Conservation (phyloP, 495 filamentous ascomycete genomes). For the Neurospora sp. region DNA sequence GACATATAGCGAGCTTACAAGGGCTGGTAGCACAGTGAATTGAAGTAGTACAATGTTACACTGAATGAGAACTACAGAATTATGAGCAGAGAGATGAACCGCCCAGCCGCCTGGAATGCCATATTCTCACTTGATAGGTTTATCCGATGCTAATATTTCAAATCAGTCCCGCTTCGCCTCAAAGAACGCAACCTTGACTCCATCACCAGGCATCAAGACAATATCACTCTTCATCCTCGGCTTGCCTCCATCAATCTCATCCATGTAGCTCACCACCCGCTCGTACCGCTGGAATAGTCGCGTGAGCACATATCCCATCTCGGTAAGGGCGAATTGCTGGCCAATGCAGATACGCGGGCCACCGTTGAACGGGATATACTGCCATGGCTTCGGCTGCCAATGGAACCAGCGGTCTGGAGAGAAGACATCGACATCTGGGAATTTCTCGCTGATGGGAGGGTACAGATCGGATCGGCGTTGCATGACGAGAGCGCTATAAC, state of each 20-base stretch:
- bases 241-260: conserved; percentile 32
- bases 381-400: conserved; percentile 59
- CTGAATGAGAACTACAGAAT: not conserved
- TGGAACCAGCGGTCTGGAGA: conserved; percentile 64
- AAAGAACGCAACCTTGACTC: conserved; percentile 52
- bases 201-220: conserved; percentile 52
- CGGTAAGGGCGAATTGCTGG: conserved; percentile 72
- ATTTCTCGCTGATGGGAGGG: conserved; percentile 39
- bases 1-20: not conserved
- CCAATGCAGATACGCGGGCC: conserved; percentile 85
- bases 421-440: conserved; percentile 47
- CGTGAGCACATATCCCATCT: conserved; percentile 66
- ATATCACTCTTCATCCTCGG: conserved; percentile 55
- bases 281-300: conserved; percentile 63
- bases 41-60: not conserved
- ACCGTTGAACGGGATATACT: conserved; percentile 73
- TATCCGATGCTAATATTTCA: not conserved
- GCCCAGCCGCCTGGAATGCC: not conserved
- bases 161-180: conserved; percentile 23
- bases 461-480: conserved; percentile 64
- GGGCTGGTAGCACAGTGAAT: not conserved
- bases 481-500: conserved; percentile 60
- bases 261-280: conserved; percentile 42
- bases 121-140: not conserved
- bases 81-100: not conserved